Conservation (phyloP, 306 rosid species). For the Sindora glabra region DNA sequence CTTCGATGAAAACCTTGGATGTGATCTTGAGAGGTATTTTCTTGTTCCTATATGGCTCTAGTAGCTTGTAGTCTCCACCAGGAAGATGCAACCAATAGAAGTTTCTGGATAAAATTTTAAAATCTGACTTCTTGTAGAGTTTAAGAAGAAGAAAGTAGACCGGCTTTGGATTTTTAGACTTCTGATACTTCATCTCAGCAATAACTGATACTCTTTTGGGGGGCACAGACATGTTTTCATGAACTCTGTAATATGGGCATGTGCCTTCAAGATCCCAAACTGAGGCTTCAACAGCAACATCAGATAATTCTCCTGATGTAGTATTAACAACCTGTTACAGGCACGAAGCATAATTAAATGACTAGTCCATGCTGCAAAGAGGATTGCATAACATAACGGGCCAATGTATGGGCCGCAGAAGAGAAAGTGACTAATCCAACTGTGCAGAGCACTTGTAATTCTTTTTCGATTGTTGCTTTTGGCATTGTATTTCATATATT, state of each 20-base stretch:
- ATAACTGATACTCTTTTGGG: constrained; percentile 61
- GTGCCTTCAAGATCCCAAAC: constrained; percentile 93
- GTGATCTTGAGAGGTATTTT: constrained; percentile 65
- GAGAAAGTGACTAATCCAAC: neutral
- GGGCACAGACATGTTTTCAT: constrained; percentile 45
- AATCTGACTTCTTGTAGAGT: constrained; percentile 56
- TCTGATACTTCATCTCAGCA: constrained; percentile 74
- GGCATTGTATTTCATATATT: too few relatives aligned
- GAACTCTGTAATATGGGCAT: constrained; percentile 57
- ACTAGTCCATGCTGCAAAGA: too few relatives aligned
- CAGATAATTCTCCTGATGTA: constrained; percentile 53
- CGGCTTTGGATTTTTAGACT: constrained; percentile 59
- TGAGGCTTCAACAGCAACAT: constrained; percentile 65
- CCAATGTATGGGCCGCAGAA: neutral
- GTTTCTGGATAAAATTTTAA: constrained; percentile 65
- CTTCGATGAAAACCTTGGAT: constrained; percentile 47
- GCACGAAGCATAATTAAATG: constrained; percentile 24
- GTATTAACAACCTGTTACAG: constrained; percentile 41
- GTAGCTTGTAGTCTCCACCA: constrained; percentile 75
- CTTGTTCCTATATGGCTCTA: constrained; percentile 64
- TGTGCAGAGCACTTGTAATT: neutral
- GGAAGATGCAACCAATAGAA: constrained; percentile 81
- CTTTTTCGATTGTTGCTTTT: too few relatives aligned
- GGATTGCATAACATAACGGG: too few relatives aligned
- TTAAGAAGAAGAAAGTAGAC: constrained; percentile 91